phyloP scores from a whole-genome alignment of 2,329 filamentous ascomycete genomes.

The Phialophora verrucosa region DNA sequence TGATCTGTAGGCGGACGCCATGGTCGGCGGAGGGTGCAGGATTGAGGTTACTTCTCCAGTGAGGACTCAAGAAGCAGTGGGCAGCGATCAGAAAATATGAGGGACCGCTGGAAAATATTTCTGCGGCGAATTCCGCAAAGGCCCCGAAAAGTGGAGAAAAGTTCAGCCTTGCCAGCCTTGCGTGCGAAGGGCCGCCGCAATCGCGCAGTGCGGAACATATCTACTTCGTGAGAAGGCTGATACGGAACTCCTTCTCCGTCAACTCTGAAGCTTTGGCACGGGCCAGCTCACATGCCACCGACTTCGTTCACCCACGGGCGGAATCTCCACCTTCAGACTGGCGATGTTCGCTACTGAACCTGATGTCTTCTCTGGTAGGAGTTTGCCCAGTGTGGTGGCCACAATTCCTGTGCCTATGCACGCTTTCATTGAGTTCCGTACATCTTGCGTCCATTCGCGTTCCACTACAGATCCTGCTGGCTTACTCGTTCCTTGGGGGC shows the following conservation, averaged over 20 bases:
- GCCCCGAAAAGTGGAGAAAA: neutral
- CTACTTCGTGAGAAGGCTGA: neutral
- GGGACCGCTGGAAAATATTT: neutral
- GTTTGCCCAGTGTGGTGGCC: conserved; percentile 65
- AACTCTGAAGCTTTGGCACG: conserved; percentile 48
- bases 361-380: conserved; percentile 48
- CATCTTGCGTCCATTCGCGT: conserved; percentile 65
- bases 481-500: neutral
- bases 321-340: conserved; percentile 32
- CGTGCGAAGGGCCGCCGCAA: too few species aligned
- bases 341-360: neutral
- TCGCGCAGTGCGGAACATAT: too few species aligned
- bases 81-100: neutral
- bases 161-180: neutral
- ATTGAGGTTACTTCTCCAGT: neutral
- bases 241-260: neutral
- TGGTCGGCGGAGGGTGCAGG: conserved; percentile 40
- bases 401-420: conserved; percentile 73
- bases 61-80: neutral
- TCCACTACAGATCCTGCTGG: conserved; percentile 54
- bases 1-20: conserved; percentile 65
- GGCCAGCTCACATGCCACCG: conserved; percentile 55
- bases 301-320: conserved; percentile 44
- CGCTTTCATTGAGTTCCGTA: conserved; percentile 68
- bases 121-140: neutral